phyloP scores from a whole-genome alignment of 352 stramenopile species.

The Pythium phragmiticola region DNA sequence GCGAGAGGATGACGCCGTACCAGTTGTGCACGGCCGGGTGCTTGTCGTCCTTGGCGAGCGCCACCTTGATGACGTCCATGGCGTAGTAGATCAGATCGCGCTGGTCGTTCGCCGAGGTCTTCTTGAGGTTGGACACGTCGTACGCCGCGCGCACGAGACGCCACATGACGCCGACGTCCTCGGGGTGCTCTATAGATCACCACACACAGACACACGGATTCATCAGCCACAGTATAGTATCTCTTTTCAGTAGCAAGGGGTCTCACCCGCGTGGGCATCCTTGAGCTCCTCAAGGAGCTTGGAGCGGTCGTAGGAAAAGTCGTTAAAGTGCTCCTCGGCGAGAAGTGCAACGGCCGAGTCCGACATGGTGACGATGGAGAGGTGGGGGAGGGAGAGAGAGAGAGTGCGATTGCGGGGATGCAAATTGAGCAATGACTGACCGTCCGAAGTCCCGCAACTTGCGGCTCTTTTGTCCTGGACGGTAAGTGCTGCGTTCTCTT shows the following conservation, averaged over 20 bases:
- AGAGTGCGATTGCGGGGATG: background rate
- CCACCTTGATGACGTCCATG: constrained; percentile 52
- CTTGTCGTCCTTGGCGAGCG: constrained; percentile 30
- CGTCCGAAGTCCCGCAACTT: background rate
- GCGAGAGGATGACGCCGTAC: constrained; percentile 83
- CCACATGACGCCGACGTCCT: constrained; percentile 36
- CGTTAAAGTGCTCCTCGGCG: constrained; percentile 82
- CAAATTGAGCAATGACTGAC: constrained; percentile 18
- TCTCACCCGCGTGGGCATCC: constrained; percentile 18
- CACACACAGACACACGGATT: constrained; percentile 24
- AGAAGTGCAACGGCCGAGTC: constrained; percentile 64
- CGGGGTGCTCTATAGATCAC: constrained; percentile 21
- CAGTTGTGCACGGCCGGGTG: constrained; percentile 81
- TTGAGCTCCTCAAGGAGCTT: constrained; percentile 65
- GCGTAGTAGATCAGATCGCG: constrained; percentile 46
- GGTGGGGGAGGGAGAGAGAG: background rate
- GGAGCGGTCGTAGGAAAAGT: constrained; percentile 67
- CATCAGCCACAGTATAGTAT: background rate
- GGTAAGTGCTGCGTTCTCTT: background rate
- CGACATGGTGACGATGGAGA: constrained; percentile 27
- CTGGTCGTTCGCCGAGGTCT: constrained; percentile 33
- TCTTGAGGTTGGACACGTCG: constrained; percentile 35
- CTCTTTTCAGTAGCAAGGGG: constrained; percentile 16
- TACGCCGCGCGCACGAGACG: constrained; percentile 37
- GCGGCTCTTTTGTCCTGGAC: too few species aligned